A percentile compares a stretch with the other conserved stretches of the same genome.
Evolutionary conservation across 2,329 filamentous ascomycete genomes (phyloP).

Genomic region (Ophiobolus disseminans): DNA sequence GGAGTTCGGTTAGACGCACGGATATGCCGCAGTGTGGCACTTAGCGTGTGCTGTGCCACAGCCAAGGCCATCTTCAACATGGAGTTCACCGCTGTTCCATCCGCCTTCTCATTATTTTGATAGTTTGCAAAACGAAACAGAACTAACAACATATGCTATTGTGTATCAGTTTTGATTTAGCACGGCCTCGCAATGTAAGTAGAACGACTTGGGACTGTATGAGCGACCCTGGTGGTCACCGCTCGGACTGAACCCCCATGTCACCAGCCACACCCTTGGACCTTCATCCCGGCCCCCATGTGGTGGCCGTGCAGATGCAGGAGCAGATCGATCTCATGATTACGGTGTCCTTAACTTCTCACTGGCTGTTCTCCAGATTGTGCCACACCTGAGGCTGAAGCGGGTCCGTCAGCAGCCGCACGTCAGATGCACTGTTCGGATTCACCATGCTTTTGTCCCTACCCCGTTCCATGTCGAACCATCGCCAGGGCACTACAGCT

Average conservation of each 20-base stretch:
- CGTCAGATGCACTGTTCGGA: conserved; percentile 8
- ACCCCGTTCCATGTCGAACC: not conserved
- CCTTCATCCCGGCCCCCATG: not conserved
- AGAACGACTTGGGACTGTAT: too few species aligned
- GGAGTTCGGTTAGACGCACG: conserved; percentile 2
- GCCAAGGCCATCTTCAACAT: conserved; percentile 3
- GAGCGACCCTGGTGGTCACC: too few species aligned
- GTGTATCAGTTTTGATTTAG: too few species aligned
- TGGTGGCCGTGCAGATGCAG: not conserved
- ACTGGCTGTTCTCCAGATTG: not conserved
- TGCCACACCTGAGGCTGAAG: conserved; percentile 17
- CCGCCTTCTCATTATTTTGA: not conserved
- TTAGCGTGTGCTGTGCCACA: conserved; percentile 21
- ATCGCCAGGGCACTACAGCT: conserved; percentile 3
- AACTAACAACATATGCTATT: too few species aligned
- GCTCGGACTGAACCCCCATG: not conserved
- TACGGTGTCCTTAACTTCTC: not conserved
- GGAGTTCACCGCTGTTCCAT: conserved; percentile 20
- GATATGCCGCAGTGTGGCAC: conserved; percentile 16
- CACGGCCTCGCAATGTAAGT: too few species aligned
- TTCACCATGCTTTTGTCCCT: not conserved
- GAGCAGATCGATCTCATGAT: not conserved
- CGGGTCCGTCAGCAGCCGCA: conserved; percentile 11
- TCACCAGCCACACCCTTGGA: conserved; percentile 6
- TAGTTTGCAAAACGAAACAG: too few species aligned